Conservation (phyloP, 129 eudicot species). For the Flaveria sonorensis region DNA sequence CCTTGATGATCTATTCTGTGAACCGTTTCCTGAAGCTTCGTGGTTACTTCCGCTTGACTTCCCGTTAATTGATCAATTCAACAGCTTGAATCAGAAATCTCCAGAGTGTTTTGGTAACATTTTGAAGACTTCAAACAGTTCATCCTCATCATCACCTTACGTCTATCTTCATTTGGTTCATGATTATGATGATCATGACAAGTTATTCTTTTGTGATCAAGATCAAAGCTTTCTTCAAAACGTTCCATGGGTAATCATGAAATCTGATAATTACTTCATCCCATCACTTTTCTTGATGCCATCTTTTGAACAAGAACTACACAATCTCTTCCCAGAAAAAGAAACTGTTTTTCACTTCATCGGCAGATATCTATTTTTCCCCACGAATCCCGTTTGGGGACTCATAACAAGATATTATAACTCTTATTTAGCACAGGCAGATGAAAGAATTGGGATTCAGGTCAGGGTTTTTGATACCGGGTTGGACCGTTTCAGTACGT, state of each 20-base stretch:
- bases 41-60: slow-evolving; percentile 76
- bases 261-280: slow-evolving; percentile 65
- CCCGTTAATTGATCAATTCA: slow-evolving; percentile 55
- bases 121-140: slow-evolving; percentile 39
- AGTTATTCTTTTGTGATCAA: slow-evolving; percentile 79
- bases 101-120: slow-evolving; percentile 52
- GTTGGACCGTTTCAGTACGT: slow-evolving; percentile 64
- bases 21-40: slow-evolving; percentile 68
- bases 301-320: slow-evolving; percentile 56
- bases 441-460: slow-evolving; percentile 68
- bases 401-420: slow-evolving; percentile 66
- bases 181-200: slow-evolving; percentile 65
- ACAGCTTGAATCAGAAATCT: slow-evolving; percentile 57
- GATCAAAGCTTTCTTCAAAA: slow-evolving; percentile 58
- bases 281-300: slow-evolving; percentile 81
- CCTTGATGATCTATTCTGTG: slow-evolving; percentile 69
- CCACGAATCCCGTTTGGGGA: slow-evolving; percentile 74
- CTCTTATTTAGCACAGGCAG: slow-evolving; percentile 68
- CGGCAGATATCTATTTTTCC: slow-evolving; percentile 69
- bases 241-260: slow-evolving; percentile 67
- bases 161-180: slow-evolving; percentile 75
- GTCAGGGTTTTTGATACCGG: slow-evolving; percentile 59
- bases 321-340: slow-evolving; percentile 61
- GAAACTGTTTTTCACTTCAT: slow-evolving; percentile 69
- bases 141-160: slow-evolving; percentile 29